A percentile compares a stretch with the other conserved stretches of the same genome.
phyloP scores from a whole-genome alignment of 345 rosid genomes.

The Eucalyptus curtisii region DNA sequence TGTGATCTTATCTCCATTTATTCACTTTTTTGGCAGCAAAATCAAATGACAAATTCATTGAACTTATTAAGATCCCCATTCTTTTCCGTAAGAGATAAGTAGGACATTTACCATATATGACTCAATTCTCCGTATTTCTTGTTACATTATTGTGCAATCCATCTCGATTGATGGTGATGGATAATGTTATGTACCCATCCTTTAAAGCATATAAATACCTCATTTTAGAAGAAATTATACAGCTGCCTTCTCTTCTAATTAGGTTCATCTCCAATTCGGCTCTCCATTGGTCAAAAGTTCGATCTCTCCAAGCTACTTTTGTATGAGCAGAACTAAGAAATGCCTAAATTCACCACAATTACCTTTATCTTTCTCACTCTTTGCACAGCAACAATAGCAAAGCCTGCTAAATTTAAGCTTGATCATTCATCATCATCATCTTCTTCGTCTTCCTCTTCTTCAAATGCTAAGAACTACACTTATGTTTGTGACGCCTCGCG shows the following conservation, averaged over 20 bases:
- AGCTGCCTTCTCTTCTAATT: background rate
- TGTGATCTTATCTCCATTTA: background rate
- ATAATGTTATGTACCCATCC: background rate
- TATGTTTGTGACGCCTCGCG: constrained; percentile 11
- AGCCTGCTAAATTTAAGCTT: background rate
- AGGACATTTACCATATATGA: background rate
- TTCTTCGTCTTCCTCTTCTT: background rate
- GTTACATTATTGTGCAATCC: background rate
- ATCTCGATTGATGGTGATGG: background rate
- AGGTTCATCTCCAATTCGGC: background rate
- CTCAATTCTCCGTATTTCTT: background rate
- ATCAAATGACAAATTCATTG: background rate
- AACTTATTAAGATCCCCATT: background rate
- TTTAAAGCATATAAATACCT: background rate
- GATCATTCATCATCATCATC: background rate
- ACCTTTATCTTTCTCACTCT: background rate
- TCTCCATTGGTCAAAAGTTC: background rate
- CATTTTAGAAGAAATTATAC: background rate
- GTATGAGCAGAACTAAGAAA: background rate
- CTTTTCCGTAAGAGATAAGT: background rate
- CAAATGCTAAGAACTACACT: background rate
- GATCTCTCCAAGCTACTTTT: background rate
- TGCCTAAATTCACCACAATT: background rate
- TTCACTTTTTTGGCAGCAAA: background rate
- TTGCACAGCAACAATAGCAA: background rate